Conservation (phyloP, 2,329 filamentous ascomycete species). For the Fusarium sp. region DNA sequence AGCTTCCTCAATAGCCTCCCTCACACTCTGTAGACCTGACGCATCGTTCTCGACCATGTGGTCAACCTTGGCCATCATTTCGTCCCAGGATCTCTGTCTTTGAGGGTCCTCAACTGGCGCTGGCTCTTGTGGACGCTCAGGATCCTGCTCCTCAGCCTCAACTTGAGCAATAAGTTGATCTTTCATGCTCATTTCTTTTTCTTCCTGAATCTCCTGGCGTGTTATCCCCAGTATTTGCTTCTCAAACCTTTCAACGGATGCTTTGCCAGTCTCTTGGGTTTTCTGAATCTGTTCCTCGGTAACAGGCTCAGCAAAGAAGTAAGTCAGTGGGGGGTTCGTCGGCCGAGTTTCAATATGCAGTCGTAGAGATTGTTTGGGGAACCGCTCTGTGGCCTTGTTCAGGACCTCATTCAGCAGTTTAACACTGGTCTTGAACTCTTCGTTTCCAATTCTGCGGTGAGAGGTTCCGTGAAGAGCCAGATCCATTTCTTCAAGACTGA, state of each 20-base stretch:
- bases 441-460: slow-evolving; percentile 78
- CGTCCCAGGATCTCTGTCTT: slow-evolving; percentile 65
- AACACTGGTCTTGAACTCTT: slow-evolving; percentile 88
- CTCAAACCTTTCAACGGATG: slow-evolving; percentile 79
- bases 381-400: slow-evolving; percentile 80
- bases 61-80: slow-evolving; percentile 69
- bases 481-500: slow-evolving; percentile 90
- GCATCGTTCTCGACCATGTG: slow-evolving; percentile 72
- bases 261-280: slow-evolving; percentile 80
- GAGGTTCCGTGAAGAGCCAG: slow-evolving; percentile 85
- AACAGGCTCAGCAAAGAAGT: slow-evolving; percentile 91
- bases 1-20: slow-evolving; percentile 69
- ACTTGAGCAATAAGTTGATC: slow-evolving; percentile 19
- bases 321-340: slow-evolving; percentile 77
- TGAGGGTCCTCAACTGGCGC: slow-evolving; percentile 34
- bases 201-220: slow-evolving; percentile 51
- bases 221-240: slow-evolving; percentile 69
- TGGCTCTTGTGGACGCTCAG: slow-evolving; percentile 28
- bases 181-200: slow-evolving; percentile 17
- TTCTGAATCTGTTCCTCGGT: slow-evolving; percentile 77
- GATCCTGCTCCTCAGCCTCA: slow-evolving; percentile 36
- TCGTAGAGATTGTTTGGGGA: slow-evolving; percentile 82
- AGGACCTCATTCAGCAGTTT: slow-evolving; percentile 84
- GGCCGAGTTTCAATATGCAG: slow-evolving; percentile 85
- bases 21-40: slow-evolving; percentile 65